Evolutionary conservation across 768 basidiomycete genomes (phyloP), one percentile per base, ranked within the genome.

Genomic region (Calvatia gigantea): DNA sequence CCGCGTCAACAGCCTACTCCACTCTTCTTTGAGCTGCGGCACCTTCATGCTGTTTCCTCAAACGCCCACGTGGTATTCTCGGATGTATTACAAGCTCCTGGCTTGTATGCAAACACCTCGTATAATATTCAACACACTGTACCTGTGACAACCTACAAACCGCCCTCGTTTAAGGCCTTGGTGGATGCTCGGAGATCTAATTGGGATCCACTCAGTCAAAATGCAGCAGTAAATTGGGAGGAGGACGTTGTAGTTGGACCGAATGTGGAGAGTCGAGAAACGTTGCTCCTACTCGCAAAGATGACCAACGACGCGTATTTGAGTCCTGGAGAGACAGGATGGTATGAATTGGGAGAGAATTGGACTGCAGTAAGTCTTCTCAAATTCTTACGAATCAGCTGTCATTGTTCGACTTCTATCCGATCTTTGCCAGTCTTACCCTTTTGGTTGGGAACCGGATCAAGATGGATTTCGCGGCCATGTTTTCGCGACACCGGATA

Each of bases 291-390:
- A 56, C 79, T 99, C 44, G 96, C 94, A 8, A 97, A 93, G 82
- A 98, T 99, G 91, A 83, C 92, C 37, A 91, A 87, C 64, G 93
- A 98, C 65, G 93, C 96, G 45, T 98, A 98, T 73, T 70, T 87
- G 14, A 65, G 75, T 9, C 83, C 83, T 0, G 75, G 77, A 6
- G 83, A 87, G 53, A 56, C 69, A 5, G 79, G 67, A 1, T 98
- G 96, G 96, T 96, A 91, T 67, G 83, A 89, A 44, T 63, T 94
- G 42, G 78, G 75, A 1, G 78, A 75, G 0, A 64, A 75, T 1
- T 98, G 88, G 88, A 84, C 83, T 66, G 70, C 70, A 6, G 79
- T 81, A 60, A 60, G 77, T 70, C 15, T 8, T 42, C 54, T 35
- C 49, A 29, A 27, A 21, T 59, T 39, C 27, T 43, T 29, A 21